Base-by-base conservation (phyloP, 1,284 basidiomycete genomes). In the Malassezia yamatoensis region DNA sequence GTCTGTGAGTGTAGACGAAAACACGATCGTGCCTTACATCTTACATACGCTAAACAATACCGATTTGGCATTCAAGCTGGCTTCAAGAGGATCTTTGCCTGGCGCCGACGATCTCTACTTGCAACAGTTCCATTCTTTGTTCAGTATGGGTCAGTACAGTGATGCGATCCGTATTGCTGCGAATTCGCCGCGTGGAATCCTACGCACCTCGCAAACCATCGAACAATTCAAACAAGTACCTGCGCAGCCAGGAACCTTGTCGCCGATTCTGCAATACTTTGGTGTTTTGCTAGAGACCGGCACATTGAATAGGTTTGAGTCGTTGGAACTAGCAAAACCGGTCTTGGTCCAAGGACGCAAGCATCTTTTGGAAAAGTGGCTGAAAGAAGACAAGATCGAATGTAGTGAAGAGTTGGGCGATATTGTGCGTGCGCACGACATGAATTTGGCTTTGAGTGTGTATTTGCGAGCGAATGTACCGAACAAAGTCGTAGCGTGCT, bases 321-420 rank as follows among this genome's bases (percentile, higher is more conserved):
- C 90, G 35, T 79, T 99, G 43, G 94, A 99, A 76, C 83, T 99
- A 41, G 93, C 94, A 0, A 84, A 90, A 50, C 94, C 94, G 20
- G 94, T 99, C 12, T 80, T 99, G 48, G 85, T 89, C 67, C 94
- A 99, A 79, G 90, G 90, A 52, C 84, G 91, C 72, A 98, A 99
- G 79, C 90, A 96, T 72, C 80, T 98, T 43, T 81, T 99, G 24
- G 94, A 99, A 79, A 98, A 98, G 75, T 99, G 94, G 94, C 79
- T 98, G 64, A 99, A 99, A 79, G 94, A 98, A 81, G 96, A 96
- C 80, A 99, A 98, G 83, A 85, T 99, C 62, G 93, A 94, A 60
- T 98, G 94, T 80, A 90, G 86, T 70, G 94, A 98, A 78, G 93
- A 99, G 77, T 85, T 99, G 16, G 94, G 94, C 58, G 94, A 99